These are phyloP conservation scores for sweet orange (Citrus sinensis) DNA, from an alignment of 345 rosid genomes.

Conservation along the genomic window DNA sequence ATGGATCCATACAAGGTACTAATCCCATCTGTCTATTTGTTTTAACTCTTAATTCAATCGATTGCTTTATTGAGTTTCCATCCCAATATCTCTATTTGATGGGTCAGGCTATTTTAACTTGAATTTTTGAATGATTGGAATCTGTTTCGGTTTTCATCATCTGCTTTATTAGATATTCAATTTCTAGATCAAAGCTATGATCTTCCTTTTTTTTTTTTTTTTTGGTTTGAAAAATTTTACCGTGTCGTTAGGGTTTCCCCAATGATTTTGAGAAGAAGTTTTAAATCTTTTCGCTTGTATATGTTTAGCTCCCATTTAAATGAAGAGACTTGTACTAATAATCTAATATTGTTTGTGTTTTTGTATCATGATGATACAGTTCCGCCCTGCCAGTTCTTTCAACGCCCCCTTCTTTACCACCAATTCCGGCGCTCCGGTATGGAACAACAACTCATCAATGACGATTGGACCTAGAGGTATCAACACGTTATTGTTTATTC, in stretches of 20 bases:
- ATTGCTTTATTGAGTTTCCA: neutral
- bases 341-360: neutral
- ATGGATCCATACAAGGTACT: constrained; percentile 48
- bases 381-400: constrained; percentile 71
- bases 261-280: neutral
- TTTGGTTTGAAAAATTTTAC: neutral
- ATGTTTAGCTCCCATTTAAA: neutral
- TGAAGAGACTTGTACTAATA: neutral
- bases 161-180: neutral
- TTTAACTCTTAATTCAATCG: neutral
- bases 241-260: neutral
- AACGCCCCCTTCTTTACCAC: constrained; percentile 68
- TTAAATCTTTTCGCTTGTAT: neutral
- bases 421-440: constrained; percentile 79
- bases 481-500: neutral
- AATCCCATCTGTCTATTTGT: neutral
- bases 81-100: neutral
- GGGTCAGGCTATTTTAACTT: neutral
- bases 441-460: constrained; percentile 73
- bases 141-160: neutral
- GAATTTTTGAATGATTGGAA: neutral
- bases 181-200: neutral
- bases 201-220: neutral
- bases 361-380: constrained; percentile 27
- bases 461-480: constrained; percentile 84